phyloP scores from a whole-genome alignment of 805 yeast species.

The Wickerhamiella alocasiicola region DNA sequence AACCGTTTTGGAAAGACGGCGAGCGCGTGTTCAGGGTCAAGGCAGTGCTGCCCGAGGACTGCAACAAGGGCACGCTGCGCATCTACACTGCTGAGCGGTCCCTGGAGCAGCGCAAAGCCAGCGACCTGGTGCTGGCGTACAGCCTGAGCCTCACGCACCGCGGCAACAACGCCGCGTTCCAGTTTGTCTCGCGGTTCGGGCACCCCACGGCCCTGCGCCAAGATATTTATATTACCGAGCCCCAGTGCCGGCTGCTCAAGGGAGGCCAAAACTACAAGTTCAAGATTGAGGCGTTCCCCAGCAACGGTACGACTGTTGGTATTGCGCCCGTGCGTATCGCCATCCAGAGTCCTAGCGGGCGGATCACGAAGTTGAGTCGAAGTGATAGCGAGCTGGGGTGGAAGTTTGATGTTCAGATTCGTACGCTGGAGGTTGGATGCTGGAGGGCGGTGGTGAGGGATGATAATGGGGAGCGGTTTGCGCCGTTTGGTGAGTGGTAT shows the following conservation, averaged over 20 bases:
- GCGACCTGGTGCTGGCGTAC: slow-evolving; percentile 43
- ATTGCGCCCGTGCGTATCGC: slow-evolving; percentile 45
- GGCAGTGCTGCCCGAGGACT: slow-evolving; percentile 63
- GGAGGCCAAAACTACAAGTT: slow-evolving; percentile 52
- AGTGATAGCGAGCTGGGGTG: slow-evolving; percentile 18
- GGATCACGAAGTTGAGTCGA: slow-evolving; percentile 46
- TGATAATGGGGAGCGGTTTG: slow-evolving; percentile 68
- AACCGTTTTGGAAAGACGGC: slow-evolving; percentile 51
- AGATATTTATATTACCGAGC: slow-evolving; percentile 74
- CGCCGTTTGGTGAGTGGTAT: slow-evolving; percentile 82
- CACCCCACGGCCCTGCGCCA: slow-evolving; percentile 54
- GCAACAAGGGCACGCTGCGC: slow-evolving; percentile 56
- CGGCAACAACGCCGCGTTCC: slow-evolving; percentile 49
- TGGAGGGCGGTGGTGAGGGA: slow-evolving; percentile 78
- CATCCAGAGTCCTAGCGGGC: slow-evolving; percentile 76
- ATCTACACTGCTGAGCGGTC: slow-evolving; percentile 36
- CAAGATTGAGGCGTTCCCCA: slow-evolving; percentile 48
- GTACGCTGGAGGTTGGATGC: slow-evolving; percentile 57
- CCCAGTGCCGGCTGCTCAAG: slow-evolving; percentile 57
- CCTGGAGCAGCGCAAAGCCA: slow-evolving; percentile 9
- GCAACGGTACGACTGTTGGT: slow-evolving; percentile 34
- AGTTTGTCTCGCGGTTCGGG: slow-evolving; percentile 61
- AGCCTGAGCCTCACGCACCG: slow-evolving; percentile 64
- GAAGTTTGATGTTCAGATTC: slow-evolving; percentile 45
- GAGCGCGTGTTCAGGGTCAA: slow-evolving; percentile 64